These are phyloP conservation scores for Aphanomyces cochlioides DNA, from an alignment of 352 stramenopile genomes.

Conservation along the genomic window DNA sequence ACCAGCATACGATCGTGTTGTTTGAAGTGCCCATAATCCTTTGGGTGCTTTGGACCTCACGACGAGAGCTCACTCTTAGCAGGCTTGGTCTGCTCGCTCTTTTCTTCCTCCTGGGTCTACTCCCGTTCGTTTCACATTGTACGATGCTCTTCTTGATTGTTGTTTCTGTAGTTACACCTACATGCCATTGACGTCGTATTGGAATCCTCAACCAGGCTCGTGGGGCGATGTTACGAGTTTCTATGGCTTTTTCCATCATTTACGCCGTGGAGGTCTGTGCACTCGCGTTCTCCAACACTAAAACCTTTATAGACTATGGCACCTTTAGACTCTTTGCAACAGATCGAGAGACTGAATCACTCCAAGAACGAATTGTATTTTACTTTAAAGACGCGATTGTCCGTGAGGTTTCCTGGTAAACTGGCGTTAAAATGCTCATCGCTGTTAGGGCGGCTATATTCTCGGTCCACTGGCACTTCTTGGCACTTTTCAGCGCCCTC, in stretches of 20 bases:
- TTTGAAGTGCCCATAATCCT: conserved; percentile 85
- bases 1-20: conserved; percentile 95
- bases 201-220: conserved; percentile 77
- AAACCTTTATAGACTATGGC: conserved; percentile 78
- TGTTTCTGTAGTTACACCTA: conserved; percentile 46
- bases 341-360: conserved; percentile 50
- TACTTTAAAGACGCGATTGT: conserved; percentile 70
- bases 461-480: conserved; percentile 28
- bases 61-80: conserved; percentile 34
- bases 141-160: background rate
- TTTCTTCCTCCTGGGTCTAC: conserved; percentile 75
- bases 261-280: conserved; percentile 50
- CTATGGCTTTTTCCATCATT: conserved; percentile 86
- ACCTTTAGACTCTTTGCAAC: conserved; percentile 91
- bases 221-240: conserved; percentile 90
- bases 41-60: conserved; percentile 64
- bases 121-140: conserved; percentile 51
- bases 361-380: conserved; percentile 60
- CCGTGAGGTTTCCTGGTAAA: conserved; percentile 43
- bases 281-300: background rate
- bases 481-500: background rate
- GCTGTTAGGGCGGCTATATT: conserved; percentile 26
- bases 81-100: conserved; percentile 44
- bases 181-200: conserved; percentile 68
- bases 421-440: too few species aligned